These are phyloP conservation scores for Yarrowia sp. DNA, from an alignment of 805 yeast genomes.

Conservation along the genomic window DNA sequence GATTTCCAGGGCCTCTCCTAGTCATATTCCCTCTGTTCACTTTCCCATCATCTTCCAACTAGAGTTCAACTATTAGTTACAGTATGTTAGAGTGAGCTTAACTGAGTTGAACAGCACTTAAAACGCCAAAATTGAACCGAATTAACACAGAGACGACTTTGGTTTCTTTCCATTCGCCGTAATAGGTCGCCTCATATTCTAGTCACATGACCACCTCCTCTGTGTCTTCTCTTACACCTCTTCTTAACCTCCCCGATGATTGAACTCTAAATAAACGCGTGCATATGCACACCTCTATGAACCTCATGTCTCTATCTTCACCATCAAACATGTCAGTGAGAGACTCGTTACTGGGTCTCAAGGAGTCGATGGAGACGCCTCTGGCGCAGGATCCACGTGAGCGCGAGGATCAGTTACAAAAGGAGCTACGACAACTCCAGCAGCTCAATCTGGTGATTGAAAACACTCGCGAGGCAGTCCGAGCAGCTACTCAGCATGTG, in stretches of 20 bases:
- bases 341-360: constrained; percentile 19
- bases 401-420: constrained; percentile 22
- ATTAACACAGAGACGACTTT: too few species aligned
- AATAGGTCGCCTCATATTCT: too few species aligned
- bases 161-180: too few species aligned
- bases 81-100: too few species aligned
- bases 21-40: too few species aligned
- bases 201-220: too few species aligned
- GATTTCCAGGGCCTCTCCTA: too few species aligned
- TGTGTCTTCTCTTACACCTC: too few species aligned
- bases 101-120: too few species aligned
- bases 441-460: constrained; percentile 23
- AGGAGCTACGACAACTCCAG: constrained; percentile 13
- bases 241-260: background rate
- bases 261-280: constrained; percentile 7
- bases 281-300: background rate
- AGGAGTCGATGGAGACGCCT: constrained; percentile 29
- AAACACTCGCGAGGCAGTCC: constrained; percentile 5
- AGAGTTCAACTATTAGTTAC: too few species aligned
- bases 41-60: too few species aligned
- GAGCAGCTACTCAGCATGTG: constrained; percentile 16
- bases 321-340: constrained; percentile 15
- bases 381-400: constrained; percentile 15
- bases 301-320: background rate
- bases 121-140: too few species aligned